Percentiles rank a stretch among this genome's conserved stretches.
phyloP scores from a whole-genome alignment of 2,329 filamentous ascomycete genomes.

The Escovopsis weberi region DNA sequence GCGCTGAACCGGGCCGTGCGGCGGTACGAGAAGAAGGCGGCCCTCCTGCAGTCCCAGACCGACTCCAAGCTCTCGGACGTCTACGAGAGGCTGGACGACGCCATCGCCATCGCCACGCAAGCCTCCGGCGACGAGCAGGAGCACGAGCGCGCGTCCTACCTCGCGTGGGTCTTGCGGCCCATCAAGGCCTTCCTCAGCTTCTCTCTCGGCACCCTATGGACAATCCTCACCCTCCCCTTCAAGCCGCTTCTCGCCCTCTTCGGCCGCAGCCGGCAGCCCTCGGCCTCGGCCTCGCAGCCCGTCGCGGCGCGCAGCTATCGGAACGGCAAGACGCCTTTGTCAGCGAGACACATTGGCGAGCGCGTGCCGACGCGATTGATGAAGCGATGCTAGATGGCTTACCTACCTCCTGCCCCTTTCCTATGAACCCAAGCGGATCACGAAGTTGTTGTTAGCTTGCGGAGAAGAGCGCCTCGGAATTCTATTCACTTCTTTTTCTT shows the following conservation, averaged over 20 bases:
- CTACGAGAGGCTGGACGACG: constrained; percentile 59
- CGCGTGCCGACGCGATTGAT: constrained; percentile 6
- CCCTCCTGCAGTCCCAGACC: constrained; percentile 58
- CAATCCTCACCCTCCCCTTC: constrained; percentile 29
- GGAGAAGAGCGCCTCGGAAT: no score
- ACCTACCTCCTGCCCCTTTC: neutral
- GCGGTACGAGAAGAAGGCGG: constrained; percentile 80
- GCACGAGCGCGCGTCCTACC: constrained; percentile 22
- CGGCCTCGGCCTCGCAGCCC: neutral
- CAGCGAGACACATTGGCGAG: constrained; percentile 6
- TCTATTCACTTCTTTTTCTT: neutral
- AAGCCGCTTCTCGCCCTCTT: constrained; percentile 10
- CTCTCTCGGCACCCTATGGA: constrained; percentile 26
- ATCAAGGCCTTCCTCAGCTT: constrained; percentile 21
- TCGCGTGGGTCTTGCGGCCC: constrained; percentile 19
- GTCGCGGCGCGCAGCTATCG: constrained; percentile 1
- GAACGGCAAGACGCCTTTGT: constrained; percentile 3
- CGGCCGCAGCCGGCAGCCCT: constrained; percentile 3
- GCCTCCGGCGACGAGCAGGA: constrained; percentile 40
- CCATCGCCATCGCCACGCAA: constrained; percentile 65
- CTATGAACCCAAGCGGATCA: neutral
- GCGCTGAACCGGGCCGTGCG: constrained; percentile 78
- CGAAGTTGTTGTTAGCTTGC: no score
- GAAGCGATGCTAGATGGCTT: constrained; percentile 3
- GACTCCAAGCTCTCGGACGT: constrained; percentile 61